A percentile compares a stretch with the other conserved stretches of the same genome.
Evolutionary conservation across 305 asterid genomes (phyloP).

Genomic region (Ajuga reptans): DNA sequence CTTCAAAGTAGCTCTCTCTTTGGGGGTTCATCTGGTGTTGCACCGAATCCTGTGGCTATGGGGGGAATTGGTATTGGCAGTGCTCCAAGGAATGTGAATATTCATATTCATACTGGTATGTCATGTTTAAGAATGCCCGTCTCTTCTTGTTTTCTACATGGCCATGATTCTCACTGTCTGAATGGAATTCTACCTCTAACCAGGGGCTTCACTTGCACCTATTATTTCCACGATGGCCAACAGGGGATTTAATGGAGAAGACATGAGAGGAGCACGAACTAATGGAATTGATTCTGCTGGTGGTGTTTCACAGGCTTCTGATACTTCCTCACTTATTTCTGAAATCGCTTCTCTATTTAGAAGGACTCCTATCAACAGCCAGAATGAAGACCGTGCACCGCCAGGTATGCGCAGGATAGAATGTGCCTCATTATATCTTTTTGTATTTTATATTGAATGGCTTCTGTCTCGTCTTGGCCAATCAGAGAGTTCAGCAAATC

Average conservation of each 20-base stretch:
- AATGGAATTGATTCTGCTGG: conserved; percentile 29
- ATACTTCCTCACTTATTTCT: conserved; percentile 27
- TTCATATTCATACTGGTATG: conserved; percentile 82
- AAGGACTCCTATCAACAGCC: conserved; percentile 28
- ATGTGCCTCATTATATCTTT: background rate
- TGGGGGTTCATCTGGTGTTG: conserved; percentile 37
- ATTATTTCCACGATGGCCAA: conserved; percentile 37
- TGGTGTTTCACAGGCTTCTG: conserved; percentile 33
- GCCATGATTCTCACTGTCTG: background rate
- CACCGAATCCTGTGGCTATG: conserved; percentile 39
- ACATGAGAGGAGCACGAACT: conserved; percentile 39
- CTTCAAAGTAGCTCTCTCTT: conserved; percentile 76
- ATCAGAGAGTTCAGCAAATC: conserved; percentile 37
- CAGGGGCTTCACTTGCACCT: conserved; percentile 50
- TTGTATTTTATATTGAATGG: conserved; percentile 8
- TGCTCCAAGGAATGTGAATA: conserved; percentile 63
- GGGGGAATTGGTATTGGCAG: conserved; percentile 54
- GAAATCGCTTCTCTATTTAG: conserved; percentile 33
- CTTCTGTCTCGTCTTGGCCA: conserved; percentile 27
- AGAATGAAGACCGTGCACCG: conserved; percentile 26
- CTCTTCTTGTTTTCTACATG: background rate
- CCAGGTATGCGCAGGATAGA: conserved; percentile 32
- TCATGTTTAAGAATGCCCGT: background rate
- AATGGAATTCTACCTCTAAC: conserved; percentile 8
- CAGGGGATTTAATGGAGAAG: conserved; percentile 46